Base-by-base conservation (phyloP, 805 yeast species). In the Priceomyces castillae region DNA sequence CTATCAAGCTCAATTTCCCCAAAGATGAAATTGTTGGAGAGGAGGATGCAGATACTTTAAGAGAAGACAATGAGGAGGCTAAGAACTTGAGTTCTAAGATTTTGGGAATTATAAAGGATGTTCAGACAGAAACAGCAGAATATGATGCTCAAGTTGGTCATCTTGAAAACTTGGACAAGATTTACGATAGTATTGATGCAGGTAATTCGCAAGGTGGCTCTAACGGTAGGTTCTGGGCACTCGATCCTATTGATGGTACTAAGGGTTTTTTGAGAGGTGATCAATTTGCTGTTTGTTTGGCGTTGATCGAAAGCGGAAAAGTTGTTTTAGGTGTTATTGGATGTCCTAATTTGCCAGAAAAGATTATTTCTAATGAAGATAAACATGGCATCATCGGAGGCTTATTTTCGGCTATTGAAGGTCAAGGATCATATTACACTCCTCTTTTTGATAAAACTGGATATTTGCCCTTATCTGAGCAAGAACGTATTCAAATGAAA, bases 201-300 rank as follows among this genome's bases (percentile, higher is more conserved):
- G 99, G 99, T 38, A 75, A 78, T 56, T 86, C 86, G 31, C 62
- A 74, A 48, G 98, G 97, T 42, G 96, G 97, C 3, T 52, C 67
- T 25, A 70, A 64, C 30, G 95, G 96, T 18, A 74, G 99, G 48
- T 81, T 88, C 60, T 94, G 99, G 99, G 96, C 97, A 0, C 69
- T 94, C 57, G 99, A 94, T 59, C 99, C 99, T 31, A 90, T 94
- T 48, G 99, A 94, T 59, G 99, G 99, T 6, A 94, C 99, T 16
- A 94, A 71, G 62, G 99, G 99, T 0, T 94, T 94, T 61, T 69
- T 94, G 42, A 76, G 99, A 58, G 95, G 96, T 37, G 97, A 90
- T 51, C 99, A 94, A 61, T 94, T 89, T 64, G 97, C 99, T 1
- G 95, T 94, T 1, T 94, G 99, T 60, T 71, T 94, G 36, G 97